Evolutionary conservation across 2,329 filamentous ascomycete genomes (phyloP).

Genomic region (Podosphaera xanthii): DNA sequence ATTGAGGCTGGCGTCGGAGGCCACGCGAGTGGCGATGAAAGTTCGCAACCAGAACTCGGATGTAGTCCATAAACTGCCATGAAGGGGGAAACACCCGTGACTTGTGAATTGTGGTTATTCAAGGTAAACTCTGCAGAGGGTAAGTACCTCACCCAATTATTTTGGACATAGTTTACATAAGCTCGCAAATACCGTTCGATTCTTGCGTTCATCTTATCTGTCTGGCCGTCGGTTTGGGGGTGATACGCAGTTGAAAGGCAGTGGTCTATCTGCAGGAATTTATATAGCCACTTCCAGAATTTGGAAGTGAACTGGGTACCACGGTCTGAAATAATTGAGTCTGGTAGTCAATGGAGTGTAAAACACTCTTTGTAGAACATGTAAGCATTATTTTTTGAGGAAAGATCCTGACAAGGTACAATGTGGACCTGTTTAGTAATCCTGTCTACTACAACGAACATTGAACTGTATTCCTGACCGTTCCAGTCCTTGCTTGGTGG

Average conservation of each 20-base stretch:
- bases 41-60: not conserved
- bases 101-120: slow-evolving; percentile 1
- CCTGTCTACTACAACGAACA: not conserved
- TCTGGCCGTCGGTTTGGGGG: too few relatives aligned
- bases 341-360: not conserved
- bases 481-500: not conserved
- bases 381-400: too few relatives aligned
- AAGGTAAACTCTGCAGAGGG: slow-evolving; percentile 1
- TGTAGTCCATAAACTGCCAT: not conserved
- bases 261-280: too few relatives aligned
- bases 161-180: slow-evolving; percentile 4
- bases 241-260: too few relatives aligned
- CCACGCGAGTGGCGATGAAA: not conserved
- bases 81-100: not conserved
- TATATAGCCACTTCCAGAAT: not conserved
- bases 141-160: slow-evolving; percentile 2
- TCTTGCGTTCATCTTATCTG: too few relatives aligned
- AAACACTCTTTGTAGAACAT: not conserved
- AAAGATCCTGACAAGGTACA: too few relatives aligned
- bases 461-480: not conserved
- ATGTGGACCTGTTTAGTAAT: too few relatives aligned
- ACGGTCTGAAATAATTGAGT: not conserved
- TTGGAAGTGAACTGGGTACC: not conserved
- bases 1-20: not conserved
- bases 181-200: slow-evolving; percentile 1